Base-by-base conservation (phyloP, 768 basidiomycete genomes). In the Leucocoprinus birnbaumii region DNA sequence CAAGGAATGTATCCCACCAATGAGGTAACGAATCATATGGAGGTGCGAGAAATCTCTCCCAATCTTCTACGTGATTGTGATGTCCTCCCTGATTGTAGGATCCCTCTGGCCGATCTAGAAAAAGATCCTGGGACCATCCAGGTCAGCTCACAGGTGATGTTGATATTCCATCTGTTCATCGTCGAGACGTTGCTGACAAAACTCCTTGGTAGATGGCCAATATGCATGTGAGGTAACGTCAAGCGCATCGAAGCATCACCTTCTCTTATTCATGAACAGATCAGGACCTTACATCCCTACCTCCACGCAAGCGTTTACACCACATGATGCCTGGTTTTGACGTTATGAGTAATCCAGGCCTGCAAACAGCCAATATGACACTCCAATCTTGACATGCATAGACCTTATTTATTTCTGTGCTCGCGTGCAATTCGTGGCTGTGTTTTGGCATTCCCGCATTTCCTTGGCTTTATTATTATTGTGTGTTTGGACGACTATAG, bases 291-390 rank as follows among this genome's bases (percentile, higher is more conserved):
- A 66, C 80, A 56, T 73, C 72, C 40, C 63, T 84, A 41, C 80
- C 79, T 44, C 82, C 84, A 16, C 76, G 85, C 63, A 86, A 87
- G 69, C 80, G 85, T 52, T 70, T 79, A 19, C 85, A 86, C 66
- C 84, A 85, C 65, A 80, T 85, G 75, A 81, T 85, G 69, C 73
- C 77, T 46, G 74, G 74, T 14, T 83, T 80, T 61, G 80, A 85
- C 65, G 73, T 82, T 61, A 67, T 80, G 73, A 78, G 73, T 63
- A 76, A 72, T 57, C 71, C 78, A 48, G 73, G 81, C 44, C 61
- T 86, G 61, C 83, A 83, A 61, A 66, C 81, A 47, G 78, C 80
- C 58, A 80, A 76, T 60, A 77, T 85, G 73, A 65, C 79, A 58
- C 68, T 85, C 62, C 77, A 79, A 64, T 74, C 79, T 38, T 59